These are phyloP conservation scores for Phaffomyces thermotolerans DNA, from an alignment of 805 yeast species.

Conservation along the genomic window DNA sequence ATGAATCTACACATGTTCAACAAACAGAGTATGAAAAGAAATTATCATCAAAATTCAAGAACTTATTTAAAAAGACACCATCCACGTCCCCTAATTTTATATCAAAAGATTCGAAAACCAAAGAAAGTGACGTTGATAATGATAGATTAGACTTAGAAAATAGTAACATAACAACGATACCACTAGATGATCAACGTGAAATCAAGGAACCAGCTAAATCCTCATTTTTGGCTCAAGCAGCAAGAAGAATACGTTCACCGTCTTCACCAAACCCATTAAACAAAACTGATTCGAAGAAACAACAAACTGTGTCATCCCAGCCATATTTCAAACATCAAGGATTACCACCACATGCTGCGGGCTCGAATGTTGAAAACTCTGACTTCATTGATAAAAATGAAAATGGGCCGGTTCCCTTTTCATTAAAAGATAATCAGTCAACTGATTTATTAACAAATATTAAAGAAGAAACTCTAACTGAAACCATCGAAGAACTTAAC, in stretches of 20 bases:
- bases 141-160: background rate
- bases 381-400: slow-evolving; percentile 10
- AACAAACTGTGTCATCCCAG: slow-evolving; percentile 25
- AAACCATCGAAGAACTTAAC: background rate
- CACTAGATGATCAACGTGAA: slow-evolving; percentile 2
- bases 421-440: slow-evolving; percentile 24
- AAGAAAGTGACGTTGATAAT: slow-evolving; percentile 3
- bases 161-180: background rate
- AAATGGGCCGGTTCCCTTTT: slow-evolving; percentile 27
- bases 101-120: slow-evolving; percentile 6
- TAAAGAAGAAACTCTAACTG: slow-evolving; percentile 23
- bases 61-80: slow-evolving; percentile 17
- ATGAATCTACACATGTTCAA: background rate
- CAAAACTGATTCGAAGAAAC: background rate
- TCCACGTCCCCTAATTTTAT: slow-evolving; percentile 13
- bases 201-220: slow-evolving; percentile 6
- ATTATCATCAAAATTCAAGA: slow-evolving; percentile 17
- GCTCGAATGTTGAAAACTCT: slow-evolving; percentile 6
- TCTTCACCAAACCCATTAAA: slow-evolving; percentile 25
- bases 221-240: slow-evolving; percentile 12
- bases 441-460: slow-evolving; percentile 21
- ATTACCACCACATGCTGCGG: slow-evolving; percentile 44
- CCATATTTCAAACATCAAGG: slow-evolving; percentile 55
- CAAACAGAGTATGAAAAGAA: slow-evolving; percentile 9
- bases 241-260: slow-evolving; percentile 28